These are phyloP conservation scores for Collybia mongolica DNA, from an alignment of 768 basidiomycete genomes.

Conservation along the genomic window DNA sequence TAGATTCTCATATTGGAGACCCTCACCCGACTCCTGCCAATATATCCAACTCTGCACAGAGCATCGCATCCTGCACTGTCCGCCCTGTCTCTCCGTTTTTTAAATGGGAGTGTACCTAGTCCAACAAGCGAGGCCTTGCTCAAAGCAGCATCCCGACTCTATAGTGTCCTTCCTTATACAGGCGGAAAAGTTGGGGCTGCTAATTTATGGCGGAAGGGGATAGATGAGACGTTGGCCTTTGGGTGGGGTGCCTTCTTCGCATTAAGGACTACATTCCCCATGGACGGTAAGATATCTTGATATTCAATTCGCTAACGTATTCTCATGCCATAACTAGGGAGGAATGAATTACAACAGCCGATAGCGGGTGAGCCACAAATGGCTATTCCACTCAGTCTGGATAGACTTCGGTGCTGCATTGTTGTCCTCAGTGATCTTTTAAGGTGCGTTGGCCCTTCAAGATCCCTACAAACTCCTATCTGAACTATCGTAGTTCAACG, in stretches of 20 bases:
- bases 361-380: slow-evolving; percentile 38
- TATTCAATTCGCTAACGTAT: not conserved
- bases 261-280: slow-evolving; percentile 59
- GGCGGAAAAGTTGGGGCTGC: slow-evolving; percentile 80
- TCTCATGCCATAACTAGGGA: not conserved
- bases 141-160: slow-evolving; percentile 54
- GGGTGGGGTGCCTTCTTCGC: slow-evolving; percentile 61
- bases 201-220: slow-evolving; percentile 69
- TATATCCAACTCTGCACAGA: slow-evolving; percentile 70
- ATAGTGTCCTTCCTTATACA: slow-evolving; percentile 61
- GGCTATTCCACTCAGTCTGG: slow-evolving; percentile 53
- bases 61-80: slow-evolving; percentile 52
- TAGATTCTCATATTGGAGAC: slow-evolving; percentile 48
- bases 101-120: slow-evolving; percentile 52
- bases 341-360: not conserved
- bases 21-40: slow-evolving; percentile 52
- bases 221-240: slow-evolving; percentile 68
- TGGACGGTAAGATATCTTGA: slow-evolving; percentile 32
- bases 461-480: not conserved
- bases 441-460: slow-evolving; percentile 33
- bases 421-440: slow-evolving; percentile 54
- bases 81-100: slow-evolving; percentile 49
- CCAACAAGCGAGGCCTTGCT: slow-evolving; percentile 38
- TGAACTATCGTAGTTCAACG: slow-evolving; percentile 41
- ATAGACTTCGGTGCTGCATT: slow-evolving; percentile 57